These are phyloP conservation scores for Sarcomyxa edulis DNA, from an alignment of 768 basidiomycete species.

Conservation along the genomic window DNA sequence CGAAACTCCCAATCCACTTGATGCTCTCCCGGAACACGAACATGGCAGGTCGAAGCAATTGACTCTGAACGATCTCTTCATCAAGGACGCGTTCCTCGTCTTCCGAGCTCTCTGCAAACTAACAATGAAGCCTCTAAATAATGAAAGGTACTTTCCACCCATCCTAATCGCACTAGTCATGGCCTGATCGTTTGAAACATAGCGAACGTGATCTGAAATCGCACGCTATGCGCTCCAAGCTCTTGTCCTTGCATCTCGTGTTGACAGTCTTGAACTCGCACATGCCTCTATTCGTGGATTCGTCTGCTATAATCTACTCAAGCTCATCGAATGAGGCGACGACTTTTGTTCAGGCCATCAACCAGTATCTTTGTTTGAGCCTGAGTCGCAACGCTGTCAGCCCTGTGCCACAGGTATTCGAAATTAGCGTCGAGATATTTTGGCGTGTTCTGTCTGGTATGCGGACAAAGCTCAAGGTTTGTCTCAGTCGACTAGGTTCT, in stretches of 20 bases:
- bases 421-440: slow-evolving; percentile 97
- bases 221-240: slow-evolving; percentile 95
- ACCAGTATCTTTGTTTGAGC: slow-evolving; percentile 91
- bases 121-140: slow-evolving; percentile 94
- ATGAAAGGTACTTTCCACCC: slow-evolving; percentile 90
- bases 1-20: slow-evolving; percentile 27
- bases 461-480: slow-evolving; percentile 92
- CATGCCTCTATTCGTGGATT: slow-evolving; percentile 84
- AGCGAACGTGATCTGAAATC: slow-evolving; percentile 96
- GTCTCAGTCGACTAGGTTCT: too few relatives aligned
- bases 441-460: slow-evolving; percentile 94
- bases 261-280: slow-evolving; percentile 89
- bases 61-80: slow-evolving; percentile 80
- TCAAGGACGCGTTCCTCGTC: slow-evolving; percentile 97
- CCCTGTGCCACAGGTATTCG: slow-evolving; percentile 94
- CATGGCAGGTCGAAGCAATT: slow-evolving; percentile 36
- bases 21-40: slow-evolving; percentile 26
- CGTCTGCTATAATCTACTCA: slow-evolving; percentile 87
- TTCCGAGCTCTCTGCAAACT: slow-evolving; percentile 96
- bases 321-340: slow-evolving; percentile 84
- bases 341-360: slow-evolving; percentile 87
- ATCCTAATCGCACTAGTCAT: too few relatives aligned
- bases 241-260: slow-evolving; percentile 91
- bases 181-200: slow-evolving; percentile 13
- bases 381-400: slow-evolving; percentile 94